Conservation (phyloP, 306 rosid species). For the Prunus dulcis region DNA sequence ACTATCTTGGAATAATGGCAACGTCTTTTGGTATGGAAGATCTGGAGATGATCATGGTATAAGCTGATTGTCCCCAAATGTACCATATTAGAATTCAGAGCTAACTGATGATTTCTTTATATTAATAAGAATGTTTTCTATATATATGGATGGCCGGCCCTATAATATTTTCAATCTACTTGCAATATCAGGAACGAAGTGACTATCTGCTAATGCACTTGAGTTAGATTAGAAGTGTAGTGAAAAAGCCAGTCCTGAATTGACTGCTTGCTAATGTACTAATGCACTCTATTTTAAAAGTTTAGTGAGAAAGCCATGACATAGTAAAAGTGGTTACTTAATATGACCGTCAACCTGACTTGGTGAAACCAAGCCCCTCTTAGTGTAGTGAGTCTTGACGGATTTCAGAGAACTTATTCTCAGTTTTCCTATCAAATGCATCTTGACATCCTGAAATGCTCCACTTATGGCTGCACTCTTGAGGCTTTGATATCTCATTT, state of each 20-base stretch:
- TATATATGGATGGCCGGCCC: not conserved
- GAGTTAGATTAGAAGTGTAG: not conserved
- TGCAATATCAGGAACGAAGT: not conserved
- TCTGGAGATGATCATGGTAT: not conserved
- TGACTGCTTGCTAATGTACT: not conserved
- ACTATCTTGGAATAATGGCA: not conserved
- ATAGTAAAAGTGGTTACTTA: not conserved
- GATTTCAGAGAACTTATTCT: not conserved
- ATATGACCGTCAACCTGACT: not conserved
- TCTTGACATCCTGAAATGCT: not conserved
- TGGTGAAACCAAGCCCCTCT: not conserved
- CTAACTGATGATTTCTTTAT: not conserved
- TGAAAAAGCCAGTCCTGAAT: not conserved
- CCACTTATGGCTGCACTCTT: not conserved
- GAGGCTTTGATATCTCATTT: not conserved
- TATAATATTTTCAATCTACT: not conserved
- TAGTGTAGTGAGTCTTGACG: not conserved
- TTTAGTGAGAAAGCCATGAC: not conserved
- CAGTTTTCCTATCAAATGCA: not conserved
- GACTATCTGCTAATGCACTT: not conserved
- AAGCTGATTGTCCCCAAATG: too few species aligned
- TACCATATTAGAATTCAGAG: not conserved
- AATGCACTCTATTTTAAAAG: not conserved
- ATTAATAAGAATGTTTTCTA: not conserved
- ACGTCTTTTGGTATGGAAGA: not conserved